Evolutionary conservation across 805 yeast genomes (phyloP), one percentile per base, ranked within the genome.

Genomic region (Hanseniaspora meyeri): DNA sequence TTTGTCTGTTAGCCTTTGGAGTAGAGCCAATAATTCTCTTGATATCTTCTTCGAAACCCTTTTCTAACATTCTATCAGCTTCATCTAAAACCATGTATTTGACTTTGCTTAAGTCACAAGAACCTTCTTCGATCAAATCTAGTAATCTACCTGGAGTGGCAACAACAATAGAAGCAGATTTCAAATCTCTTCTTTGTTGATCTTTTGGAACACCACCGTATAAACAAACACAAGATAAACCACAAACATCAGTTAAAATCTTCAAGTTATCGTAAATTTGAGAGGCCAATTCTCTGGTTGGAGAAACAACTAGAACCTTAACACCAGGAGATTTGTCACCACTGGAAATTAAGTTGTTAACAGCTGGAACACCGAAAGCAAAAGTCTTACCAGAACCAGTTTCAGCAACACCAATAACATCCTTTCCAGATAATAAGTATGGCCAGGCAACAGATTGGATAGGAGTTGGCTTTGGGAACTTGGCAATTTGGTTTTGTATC

Each of bases 71-170:
- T 73, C 99, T 81, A 70, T 93, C 99, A 40, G 98, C 99, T 74
- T 93, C 99, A 70, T 93, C 99, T 49, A 93, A 76, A 27, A 93
- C 93, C 62, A 93, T 75, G 68, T 87, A 90, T 59, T 82, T 78
- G 36, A 91, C 83, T 10, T 74, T 67, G 12, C 79, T 72, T 60
- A 90, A 74, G 62, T 82, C 79, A 43, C 87, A 82, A 37, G 90
- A 78, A 14, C 95, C 95, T 66, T 91, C 97, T 59, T 89, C 84
- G 63, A 91, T 74, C 65, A 93, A 76, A 74, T 93, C 99, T 58
- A 89, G 77, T 65, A 93, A 75, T 70, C 99, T 81, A 62, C 99
- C 99, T n/a, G 98, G 98, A 3, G 98, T 93, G 36, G 97, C 98
- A 63, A 93, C 87, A 20, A 91, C 91, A 59, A 88, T 81, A 62